Base-by-base conservation (phyloP, 495 filamentous ascomycete species). In the Penicillium cosmopolitanum region DNA sequence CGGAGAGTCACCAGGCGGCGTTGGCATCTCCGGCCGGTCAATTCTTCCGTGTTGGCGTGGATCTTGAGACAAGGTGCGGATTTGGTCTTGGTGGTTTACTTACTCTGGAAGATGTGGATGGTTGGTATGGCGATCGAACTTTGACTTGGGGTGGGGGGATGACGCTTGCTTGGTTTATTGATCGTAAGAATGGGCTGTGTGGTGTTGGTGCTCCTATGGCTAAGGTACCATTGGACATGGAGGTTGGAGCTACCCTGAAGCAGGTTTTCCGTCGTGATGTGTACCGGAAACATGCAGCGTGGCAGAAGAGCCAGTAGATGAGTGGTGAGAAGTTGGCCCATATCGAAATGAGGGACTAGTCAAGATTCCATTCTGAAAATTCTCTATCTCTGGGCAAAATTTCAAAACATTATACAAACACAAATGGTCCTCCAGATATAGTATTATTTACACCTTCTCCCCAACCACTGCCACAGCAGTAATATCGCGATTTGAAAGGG, bases 101-200 rank as follows among this genome's bases (percentile, higher is more conserved):
- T 42, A 66, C 64, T 31, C 52, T 71, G 10, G 50, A 73, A 51
- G 66, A 71, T 53, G 56, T 71, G 16, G 71, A 77, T 50, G 73
- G 73, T 11, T 75, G 73, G 73, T 73, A 74, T 50, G 69, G 70
- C 15, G 82, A 25, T 76, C 80, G 51, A 1, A 75, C 70, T 7
- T 50, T 78, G 58, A 67, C 66, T 13, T 76, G 75, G 73, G 72
- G 73, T 16, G 78, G 76, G 25, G 73, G 66, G 16, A 51, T 63
- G 50, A 77, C 75, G 2, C 63, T 77, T 23, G 47, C 74, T 31
- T 76, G 71, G 71, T 82, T 82, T 44, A 69, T 81, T 58, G 78
- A 82, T 62, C 76, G 74, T 21, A 74, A 74, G 66, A 81, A 79
- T 56, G 72, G 58, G 4, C 63, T 82, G 13, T 81, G 79, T 56